These are phyloP conservation scores for Gossypium arboreum DNA, from an alignment of 345 rosid genomes.

Conservation along the genomic window DNA sequence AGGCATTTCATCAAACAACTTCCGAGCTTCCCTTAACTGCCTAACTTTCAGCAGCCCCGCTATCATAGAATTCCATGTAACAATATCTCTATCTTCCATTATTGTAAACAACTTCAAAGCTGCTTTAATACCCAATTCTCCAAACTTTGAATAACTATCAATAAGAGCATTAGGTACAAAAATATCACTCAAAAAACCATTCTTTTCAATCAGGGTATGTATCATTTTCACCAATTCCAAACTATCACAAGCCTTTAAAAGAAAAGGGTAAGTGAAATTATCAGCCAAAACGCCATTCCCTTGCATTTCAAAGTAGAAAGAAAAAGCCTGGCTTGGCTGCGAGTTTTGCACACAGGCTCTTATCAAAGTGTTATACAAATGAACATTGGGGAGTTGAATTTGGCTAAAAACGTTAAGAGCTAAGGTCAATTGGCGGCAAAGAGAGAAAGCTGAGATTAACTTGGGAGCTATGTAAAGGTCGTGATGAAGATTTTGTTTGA, in stretches of 20 bases:
- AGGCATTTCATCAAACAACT: constrained; percentile 79
- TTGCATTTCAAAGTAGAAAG: constrained; percentile 61
- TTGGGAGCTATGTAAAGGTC: constrained; percentile 63
- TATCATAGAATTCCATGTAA: constrained; percentile 82
- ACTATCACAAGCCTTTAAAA: constrained; percentile 67
- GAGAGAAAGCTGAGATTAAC: constrained; percentile 62
- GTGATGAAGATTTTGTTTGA: constrained; percentile 51
- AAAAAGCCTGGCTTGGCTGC: constrained; percentile 48
- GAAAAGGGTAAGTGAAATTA: constrained; percentile 81
- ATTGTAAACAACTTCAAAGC: constrained; percentile 58
- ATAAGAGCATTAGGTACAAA: constrained; percentile 83
- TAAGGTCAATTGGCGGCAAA: constrained; percentile 49
- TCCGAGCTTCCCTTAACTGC: constrained; percentile 48
- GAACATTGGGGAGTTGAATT: constrained; percentile 47
- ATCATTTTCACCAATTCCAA: constrained; percentile 61
- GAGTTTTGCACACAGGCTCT: constrained; percentile 62
- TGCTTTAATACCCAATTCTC: constrained; percentile 47
- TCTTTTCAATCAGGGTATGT: constrained; percentile 63
- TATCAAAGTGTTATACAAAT: constrained; percentile 62
- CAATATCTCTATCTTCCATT: constrained; percentile 59
- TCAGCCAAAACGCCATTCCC: constrained; percentile 49
- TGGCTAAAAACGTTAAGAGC: constrained; percentile 64
- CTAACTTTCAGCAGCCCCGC: constrained; percentile 56
- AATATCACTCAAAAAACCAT: constrained; percentile 61
- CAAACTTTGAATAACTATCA: constrained; percentile 74